phyloP scores from a whole-genome alignment of 352 stramenopile species.

The Plasmopara halstedii region DNA sequence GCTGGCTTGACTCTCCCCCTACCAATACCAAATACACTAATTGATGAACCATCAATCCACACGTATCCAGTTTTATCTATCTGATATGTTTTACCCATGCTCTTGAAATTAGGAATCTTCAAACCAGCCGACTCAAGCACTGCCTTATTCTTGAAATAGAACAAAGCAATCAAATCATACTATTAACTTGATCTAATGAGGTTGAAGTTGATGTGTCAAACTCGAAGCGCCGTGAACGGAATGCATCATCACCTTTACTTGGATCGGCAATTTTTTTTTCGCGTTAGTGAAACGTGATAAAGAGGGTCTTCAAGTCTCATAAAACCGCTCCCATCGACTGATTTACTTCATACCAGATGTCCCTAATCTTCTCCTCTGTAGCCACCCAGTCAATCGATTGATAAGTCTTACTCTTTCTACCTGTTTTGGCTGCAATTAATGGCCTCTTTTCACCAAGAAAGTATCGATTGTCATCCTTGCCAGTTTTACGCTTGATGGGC shows the following conservation, averaged over 20 bases:
- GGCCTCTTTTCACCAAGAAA: neutral
- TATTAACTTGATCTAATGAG: neutral
- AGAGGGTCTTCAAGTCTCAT: neutral
- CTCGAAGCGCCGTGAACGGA: neutral
- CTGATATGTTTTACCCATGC: conserved; percentile 7
- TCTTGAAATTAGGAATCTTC: conserved; percentile 12
- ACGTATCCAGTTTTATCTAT: conserved; percentile 13
- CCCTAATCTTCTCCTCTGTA: neutral
- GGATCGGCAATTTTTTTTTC: neutral
- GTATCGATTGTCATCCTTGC: neutral
- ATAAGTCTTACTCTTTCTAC: neutral
- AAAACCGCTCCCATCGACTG: neutral
- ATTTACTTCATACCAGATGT: neutral
- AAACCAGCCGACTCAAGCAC: conserved; percentile 1
- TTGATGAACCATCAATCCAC: conserved; percentile 11
- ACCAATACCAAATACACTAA: conserved; percentile 12
- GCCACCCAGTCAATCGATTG: neutral
- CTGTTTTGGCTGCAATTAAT: neutral
- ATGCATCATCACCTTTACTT: neutral
- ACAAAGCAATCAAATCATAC: neutral
- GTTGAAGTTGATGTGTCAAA: neutral
- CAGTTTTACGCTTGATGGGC: neutral
- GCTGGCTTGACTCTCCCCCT: conserved; percentile 5
- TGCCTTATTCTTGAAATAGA: neutral
- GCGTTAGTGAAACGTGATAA: neutral